phyloP scores from a whole-genome alignment of 2,329 filamentous ascomycete genomes.

The Pyrenochaeta sp. region DNA sequence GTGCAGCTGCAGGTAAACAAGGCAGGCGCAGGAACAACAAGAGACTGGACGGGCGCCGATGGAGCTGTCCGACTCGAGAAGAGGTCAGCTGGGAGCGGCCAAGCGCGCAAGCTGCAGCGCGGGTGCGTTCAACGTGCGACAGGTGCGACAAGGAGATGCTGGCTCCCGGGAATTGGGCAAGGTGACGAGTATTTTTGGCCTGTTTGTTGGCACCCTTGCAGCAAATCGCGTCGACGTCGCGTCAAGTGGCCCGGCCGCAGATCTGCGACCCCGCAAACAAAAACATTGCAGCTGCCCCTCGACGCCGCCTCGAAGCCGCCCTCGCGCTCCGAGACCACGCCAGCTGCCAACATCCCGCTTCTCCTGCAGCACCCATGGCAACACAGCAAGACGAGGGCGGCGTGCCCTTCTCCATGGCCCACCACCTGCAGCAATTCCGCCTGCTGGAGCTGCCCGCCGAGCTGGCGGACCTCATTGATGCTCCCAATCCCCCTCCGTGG shows the following conservation, averaged over 20 bases:
- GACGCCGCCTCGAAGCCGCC: no score
- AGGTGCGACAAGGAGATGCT: conserved; percentile 28
- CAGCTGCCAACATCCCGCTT: conserved; percentile 4
- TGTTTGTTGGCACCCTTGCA: conserved; percentile 21
- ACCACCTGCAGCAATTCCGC: conserved; percentile 61
- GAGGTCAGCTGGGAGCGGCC: conserved; percentile 31
- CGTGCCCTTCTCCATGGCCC: conserved; percentile 53
- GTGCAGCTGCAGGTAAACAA: conserved; percentile 31
- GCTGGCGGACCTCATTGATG: conserved; percentile 61
- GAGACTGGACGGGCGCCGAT: conserved; percentile 5
- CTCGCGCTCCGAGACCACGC: no score
- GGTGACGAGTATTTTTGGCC: conserved; percentile 29
- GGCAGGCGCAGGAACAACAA: conserved; percentile 17
- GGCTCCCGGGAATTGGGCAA: conserved; percentile 16
- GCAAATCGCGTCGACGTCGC: conserved; percentile 8
- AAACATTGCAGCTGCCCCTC: conserved; percentile 2
- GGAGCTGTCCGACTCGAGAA: conserved; percentile 28
- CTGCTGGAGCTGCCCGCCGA: conserved; percentile 68
- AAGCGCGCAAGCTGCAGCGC: conserved; percentile 35
- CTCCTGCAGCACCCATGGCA: conserved; percentile 42
- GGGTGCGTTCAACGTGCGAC: conserved; percentile 30
- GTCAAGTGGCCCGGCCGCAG: conserved; percentile 13
- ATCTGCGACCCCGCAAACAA: conserved; percentile 31
- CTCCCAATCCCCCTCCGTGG: conserved; percentile 54
- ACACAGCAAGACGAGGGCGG: conserved; percentile 51